Conservation (phyloP, 768 basidiomycete species). For the Amanita fuliginea region DNA sequence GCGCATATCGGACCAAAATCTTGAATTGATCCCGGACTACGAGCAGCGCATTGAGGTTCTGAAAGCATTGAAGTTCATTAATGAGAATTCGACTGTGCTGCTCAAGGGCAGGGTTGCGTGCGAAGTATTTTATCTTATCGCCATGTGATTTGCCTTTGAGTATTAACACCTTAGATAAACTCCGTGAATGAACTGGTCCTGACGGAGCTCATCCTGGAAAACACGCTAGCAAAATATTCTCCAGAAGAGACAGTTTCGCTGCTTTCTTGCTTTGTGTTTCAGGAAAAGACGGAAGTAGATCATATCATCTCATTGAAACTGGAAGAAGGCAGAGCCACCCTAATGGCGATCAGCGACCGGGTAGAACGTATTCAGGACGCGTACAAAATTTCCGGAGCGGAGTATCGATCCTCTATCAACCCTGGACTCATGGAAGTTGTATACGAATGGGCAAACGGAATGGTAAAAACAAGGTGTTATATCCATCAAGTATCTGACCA, state of each 20-base stretch:
- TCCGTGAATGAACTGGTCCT: conserved; percentile 95
- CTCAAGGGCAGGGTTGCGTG: conserved; percentile 97
- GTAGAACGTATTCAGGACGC: conserved; percentile 72
- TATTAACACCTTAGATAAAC: conserved; percentile 61
- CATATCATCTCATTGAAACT: conserved; percentile 74
- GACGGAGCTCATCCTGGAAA: conserved; percentile 95
- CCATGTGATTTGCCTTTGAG: background rate
- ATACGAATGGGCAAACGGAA: conserved; percentile 98
- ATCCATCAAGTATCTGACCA: background rate
- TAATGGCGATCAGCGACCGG: conserved; percentile 66
- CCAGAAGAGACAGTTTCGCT: conserved; percentile 96
- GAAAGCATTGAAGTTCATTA: conserved; percentile 85
- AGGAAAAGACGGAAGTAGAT: conserved; percentile 92
- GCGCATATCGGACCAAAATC: conserved; percentile 90
- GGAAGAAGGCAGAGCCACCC: conserved; percentile 68
- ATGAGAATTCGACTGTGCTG: conserved; percentile 90
- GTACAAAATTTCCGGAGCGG: conserved; percentile 70
- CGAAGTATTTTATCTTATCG: conserved; percentile 46
- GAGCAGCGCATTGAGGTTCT: conserved; percentile 89
- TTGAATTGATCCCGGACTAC: conserved; percentile 95
- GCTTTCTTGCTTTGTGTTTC: conserved; percentile 94
- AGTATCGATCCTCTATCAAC: conserved; percentile 71
- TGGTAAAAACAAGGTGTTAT: conserved; percentile 45
- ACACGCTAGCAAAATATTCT: conserved; percentile 81
- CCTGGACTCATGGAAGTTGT: conserved; percentile 93